Percentiles rank a stretch among this genome's conserved stretches.
phyloP scores from a whole-genome alignment of 208 protist genomes.

The Blastocrithidia nonstop region DNA sequence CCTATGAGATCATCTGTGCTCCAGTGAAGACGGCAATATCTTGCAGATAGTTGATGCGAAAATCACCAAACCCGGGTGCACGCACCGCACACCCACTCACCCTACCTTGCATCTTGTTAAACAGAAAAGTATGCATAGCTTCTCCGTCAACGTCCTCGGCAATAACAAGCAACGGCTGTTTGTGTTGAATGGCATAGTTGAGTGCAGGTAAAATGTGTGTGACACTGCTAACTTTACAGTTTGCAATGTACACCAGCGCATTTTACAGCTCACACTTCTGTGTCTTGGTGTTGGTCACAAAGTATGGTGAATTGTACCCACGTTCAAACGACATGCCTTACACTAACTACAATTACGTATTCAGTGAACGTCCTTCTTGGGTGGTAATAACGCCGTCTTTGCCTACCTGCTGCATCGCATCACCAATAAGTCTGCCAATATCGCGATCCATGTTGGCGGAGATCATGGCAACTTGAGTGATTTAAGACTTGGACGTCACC shows the following conservation, averaged over 20 bases:
- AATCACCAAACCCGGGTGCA: conserved; percentile 99
- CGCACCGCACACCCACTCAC: conserved; percentile 87
- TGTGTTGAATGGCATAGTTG: conserved; percentile 75
- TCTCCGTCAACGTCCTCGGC: conserved; percentile 85
- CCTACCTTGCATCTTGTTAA: conserved; percentile 83
- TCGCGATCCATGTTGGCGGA: conserved; percentile 98
- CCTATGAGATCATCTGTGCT: conserved; percentile 89
- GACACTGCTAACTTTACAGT: conserved; percentile 70
- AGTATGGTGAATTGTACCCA: conserved; percentile 98
- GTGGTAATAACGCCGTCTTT: conserved; percentile 99
- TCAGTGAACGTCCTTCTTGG: conserved; percentile 96
- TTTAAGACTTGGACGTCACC: conserved; percentile 95
- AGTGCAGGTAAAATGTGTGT: conserved; percentile 64
- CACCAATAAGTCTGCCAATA: conserved; percentile 97
- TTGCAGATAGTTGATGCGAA: conserved; percentile 96
- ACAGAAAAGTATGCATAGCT: conserved; percentile 91
- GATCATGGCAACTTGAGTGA: conserved; percentile 99
- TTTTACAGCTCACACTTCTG: conserved; percentile 95
- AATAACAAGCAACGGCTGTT: conserved; percentile 78
- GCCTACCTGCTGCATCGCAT: conserved; percentile 98
- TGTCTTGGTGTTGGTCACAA: conserved; percentile 97
- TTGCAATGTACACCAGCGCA: conserved; percentile 88
- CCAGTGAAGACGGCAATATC: conserved; percentile 99
- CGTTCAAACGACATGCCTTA: conserved; percentile 98
- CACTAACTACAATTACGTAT: conserved; percentile 96